Percentiles rank a stretch among this genome's conserved stretches.
Conservation (phyloP, 768 basidiomycete species). For the Lactarius hengduanensis region DNA sequence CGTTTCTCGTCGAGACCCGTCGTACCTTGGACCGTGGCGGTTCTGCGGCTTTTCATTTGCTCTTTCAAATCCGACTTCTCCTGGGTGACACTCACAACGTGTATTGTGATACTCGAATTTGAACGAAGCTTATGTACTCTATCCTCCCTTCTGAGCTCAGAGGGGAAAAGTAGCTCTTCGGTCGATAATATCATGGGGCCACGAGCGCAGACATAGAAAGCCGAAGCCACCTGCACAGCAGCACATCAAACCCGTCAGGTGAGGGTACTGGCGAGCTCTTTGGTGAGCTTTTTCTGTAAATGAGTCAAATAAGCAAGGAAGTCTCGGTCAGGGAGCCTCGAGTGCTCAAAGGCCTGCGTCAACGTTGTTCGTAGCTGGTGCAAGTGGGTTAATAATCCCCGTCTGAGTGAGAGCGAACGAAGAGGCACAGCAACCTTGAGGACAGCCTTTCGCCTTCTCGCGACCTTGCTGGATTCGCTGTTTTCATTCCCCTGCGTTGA, state of each 20-base stretch:
- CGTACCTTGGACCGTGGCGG: background rate
- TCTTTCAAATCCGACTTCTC: background rate
- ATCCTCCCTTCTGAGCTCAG: background rate
- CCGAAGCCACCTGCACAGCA: background rate
- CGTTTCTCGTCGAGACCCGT: too few species aligned
- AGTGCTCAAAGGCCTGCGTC: constrained; percentile 67
- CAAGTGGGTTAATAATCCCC: background rate
- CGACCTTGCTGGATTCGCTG: constrained; percentile 59
- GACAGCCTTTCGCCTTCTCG: constrained; percentile 63
- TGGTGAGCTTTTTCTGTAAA: constrained; percentile 69
- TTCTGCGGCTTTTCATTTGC: background rate
- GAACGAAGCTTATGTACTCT: background rate
- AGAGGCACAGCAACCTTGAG: constrained; percentile 43
- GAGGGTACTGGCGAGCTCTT: constrained; percentile 46
- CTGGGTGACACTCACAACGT: background rate
- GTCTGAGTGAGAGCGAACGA: background rate
- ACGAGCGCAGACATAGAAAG: background rate
- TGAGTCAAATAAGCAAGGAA: constrained; percentile 61
- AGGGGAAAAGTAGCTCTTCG: background rate
- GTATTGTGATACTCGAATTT: background rate
- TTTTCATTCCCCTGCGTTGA: constrained; percentile 57
- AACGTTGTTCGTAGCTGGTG: constrained; percentile 72
- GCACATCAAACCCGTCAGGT: constrained; percentile 14
- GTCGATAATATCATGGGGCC: background rate
- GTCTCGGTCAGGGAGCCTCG: constrained; percentile 70